These are phyloP conservation scores for Chaetomium sp. DNA, from an alignment of 2,329 filamentous ascomycete species.

Conservation along the genomic window DNA sequence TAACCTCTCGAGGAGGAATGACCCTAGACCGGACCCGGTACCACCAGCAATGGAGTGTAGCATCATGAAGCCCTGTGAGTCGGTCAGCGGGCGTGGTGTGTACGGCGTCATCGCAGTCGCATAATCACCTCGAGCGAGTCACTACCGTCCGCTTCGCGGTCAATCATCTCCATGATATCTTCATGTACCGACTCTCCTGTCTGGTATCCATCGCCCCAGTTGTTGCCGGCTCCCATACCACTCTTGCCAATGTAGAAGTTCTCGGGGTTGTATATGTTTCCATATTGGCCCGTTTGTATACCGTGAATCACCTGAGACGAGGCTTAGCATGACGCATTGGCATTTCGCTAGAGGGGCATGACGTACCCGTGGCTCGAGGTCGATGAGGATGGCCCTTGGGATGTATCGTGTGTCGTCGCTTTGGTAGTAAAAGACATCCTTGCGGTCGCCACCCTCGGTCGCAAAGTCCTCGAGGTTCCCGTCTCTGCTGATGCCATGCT, in stretches of 20 bases:
- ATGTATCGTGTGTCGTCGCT: slow-evolving; percentile 99
- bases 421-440: slow-evolving; percentile 99
- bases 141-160: slow-evolving; percentile 95
- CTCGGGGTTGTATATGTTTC: slow-evolving; percentile 99
- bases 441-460: slow-evolving; percentile 94
- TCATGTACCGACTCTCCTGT: slow-evolving; percentile 90
- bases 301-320: slow-evolving; percentile 71
- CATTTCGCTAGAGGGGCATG: neutral
- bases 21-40: slow-evolving; percentile 93
- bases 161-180: slow-evolving; percentile 99
- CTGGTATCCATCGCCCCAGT: slow-evolving; percentile 96
- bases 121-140: slow-evolving; percentile 82
- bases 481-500: slow-evolving; percentile 97
- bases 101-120: neutral
- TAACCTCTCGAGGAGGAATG: slow-evolving; percentile 89
- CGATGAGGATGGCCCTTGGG: slow-evolving; percentile 90
- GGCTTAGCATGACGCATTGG: slow-evolving; percentile 6
- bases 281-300: slow-evolving; percentile 92
- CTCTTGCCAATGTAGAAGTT: slow-evolving; percentile 98
- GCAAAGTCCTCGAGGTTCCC: slow-evolving; percentile 97
- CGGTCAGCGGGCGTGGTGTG: slow-evolving; percentile 31
- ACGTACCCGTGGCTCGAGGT: slow-evolving; percentile 83
- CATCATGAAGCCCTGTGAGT: slow-evolving; percentile 85
- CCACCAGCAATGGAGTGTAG: slow-evolving; percentile 97
- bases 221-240: slow-evolving; percentile 92